phyloP scores from a whole-genome alignment of 2,329 filamentous ascomycete species.

The Plenodomus biglobosus region DNA sequence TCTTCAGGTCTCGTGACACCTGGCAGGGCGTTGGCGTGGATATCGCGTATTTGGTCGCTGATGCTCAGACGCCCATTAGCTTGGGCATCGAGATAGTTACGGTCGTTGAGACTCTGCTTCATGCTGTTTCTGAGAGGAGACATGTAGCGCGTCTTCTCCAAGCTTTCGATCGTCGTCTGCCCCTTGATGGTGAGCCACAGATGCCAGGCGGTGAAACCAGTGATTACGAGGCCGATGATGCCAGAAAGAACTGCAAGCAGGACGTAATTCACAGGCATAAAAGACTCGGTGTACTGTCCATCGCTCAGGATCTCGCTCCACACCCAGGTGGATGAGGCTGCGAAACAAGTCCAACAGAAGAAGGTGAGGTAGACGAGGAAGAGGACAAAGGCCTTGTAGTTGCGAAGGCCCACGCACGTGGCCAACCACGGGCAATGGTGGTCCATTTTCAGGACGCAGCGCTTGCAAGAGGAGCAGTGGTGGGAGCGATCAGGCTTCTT shows the following conservation, averaged over 20 bases:
- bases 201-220: conserved; percentile 91
- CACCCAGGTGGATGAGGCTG: conserved; percentile 77
- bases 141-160: conserved; percentile 94
- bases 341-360: conserved; percentile 81
- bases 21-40: conserved; percentile 78
- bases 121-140: conserved; percentile 74
- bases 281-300: conserved; percentile 68
- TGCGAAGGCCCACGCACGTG: conserved; percentile 88
- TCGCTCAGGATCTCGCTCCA: conserved; percentile 78
- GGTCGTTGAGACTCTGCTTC: conserved; percentile 60
- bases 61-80: conserved; percentile 44
- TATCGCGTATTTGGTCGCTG: conserved; percentile 75
- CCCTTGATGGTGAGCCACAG: conserved; percentile 75
- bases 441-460: conserved; percentile 98
- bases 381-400: conserved; percentile 93
- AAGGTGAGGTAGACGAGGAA: conserved; percentile 88
- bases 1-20: conserved; percentile 80
- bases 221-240: conserved; percentile 86
- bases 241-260: conserved; percentile 83
- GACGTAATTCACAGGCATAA: conserved; percentile 89
- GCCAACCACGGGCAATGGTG: conserved; percentile 99
- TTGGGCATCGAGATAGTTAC: conserved; percentile 49
- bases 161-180: conserved; percentile 91
- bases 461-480: conserved; percentile 92
- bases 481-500: conserved; percentile 94